Evolutionary conservation across 192 early-diverging fungal species (phyloP).

Genomic region (Coemansia sp.): DNA sequence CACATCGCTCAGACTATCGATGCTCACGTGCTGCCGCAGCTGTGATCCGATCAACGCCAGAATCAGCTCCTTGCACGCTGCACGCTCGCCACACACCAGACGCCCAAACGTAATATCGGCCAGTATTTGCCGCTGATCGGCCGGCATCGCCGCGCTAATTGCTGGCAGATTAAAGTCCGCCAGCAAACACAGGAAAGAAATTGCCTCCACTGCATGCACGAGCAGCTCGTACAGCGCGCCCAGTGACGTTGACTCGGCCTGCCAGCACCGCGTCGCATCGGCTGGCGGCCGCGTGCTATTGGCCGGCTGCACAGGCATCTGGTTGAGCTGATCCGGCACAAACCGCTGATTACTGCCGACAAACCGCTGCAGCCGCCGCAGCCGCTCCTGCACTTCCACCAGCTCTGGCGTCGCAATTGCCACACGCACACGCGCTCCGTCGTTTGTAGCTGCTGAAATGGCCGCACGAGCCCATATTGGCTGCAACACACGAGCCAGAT

Average conservation of each 20-base stretch:
- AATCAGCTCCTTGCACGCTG: constrained; percentile 63
- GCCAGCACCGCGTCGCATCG: constrained; percentile 55
- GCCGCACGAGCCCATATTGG: constrained; percentile 70
- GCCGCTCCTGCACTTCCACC: constrained; percentile 45
- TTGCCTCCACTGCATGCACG: constrained; percentile 60
- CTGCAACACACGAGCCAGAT: constrained; percentile 69
- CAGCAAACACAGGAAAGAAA: constrained; percentile 67
- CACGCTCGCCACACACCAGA: constrained; percentile 57
- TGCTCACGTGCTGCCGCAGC: constrained; percentile 52
- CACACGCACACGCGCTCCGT: constrained; percentile 25
- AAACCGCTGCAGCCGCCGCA: constrained; percentile 54
- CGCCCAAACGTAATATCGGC: constrained; percentile 58
- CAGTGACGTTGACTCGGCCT: constrained; percentile 62
- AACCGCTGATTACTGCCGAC: constrained; percentile 55
- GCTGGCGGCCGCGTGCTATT: constrained; percentile 33
- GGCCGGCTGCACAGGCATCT: constrained; percentile 51
- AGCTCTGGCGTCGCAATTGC: constrained; percentile 39
- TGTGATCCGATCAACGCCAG: constrained; percentile 65
- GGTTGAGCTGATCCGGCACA: constrained; percentile 52
- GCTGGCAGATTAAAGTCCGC: constrained; percentile 64
- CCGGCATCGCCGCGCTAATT: constrained; percentile 51
- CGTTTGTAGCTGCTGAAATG: constrained; percentile 5
- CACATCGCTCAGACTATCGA: constrained; percentile 62
- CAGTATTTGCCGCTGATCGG: constrained; percentile 52
- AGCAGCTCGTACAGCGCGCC: constrained; percentile 60